phyloP scores from a whole-genome alignment of 2,329 filamentous ascomycete species.

The Aspergillus japonicus region DNA sequence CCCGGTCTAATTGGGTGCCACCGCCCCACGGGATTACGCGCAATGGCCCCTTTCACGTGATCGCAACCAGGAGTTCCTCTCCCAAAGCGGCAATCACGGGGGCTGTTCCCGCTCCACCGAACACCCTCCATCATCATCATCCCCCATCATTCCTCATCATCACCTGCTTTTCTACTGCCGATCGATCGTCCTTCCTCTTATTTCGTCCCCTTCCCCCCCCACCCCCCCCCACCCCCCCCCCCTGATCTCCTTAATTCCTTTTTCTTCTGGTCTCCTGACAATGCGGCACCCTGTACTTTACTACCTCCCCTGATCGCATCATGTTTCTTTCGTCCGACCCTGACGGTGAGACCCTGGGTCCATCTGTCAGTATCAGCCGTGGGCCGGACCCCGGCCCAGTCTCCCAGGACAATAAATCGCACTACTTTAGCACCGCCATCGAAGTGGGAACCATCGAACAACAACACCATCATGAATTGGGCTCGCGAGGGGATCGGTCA shows the following conservation, averaged over 20 bases:
- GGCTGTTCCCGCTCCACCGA: too few relatives aligned
- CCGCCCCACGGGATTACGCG: conserved; percentile 2
- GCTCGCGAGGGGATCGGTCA: not conserved
- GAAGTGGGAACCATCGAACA: conserved; percentile 1
- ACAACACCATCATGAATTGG: not conserved
- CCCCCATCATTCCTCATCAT: too few relatives aligned
- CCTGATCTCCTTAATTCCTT: not conserved
- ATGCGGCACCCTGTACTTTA: not conserved
- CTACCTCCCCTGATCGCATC: not conserved
- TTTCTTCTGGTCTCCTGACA: not conserved
- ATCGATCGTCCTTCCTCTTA: not conserved
- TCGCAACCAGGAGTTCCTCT: not conserved
- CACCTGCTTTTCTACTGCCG: not conserved
- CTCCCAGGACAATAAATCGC: not conserved
- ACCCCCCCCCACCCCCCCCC: too few relatives aligned
- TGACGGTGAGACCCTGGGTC: not conserved
- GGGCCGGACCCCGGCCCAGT: not conserved
- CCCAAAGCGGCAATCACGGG: not conserved
- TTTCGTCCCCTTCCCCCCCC: not conserved
- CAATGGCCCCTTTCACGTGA: not conserved
- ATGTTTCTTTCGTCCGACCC: conserved; percentile 1
- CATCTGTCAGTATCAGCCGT: conserved; percentile 2
- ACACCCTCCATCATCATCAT: not conserved
- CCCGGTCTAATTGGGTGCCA: not conserved
- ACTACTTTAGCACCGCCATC: conserved; percentile 4